These are phyloP conservation scores for Brasilioporus rufonigricans DNA, from an alignment of 768 basidiomycete species.

Conservation along the genomic window DNA sequence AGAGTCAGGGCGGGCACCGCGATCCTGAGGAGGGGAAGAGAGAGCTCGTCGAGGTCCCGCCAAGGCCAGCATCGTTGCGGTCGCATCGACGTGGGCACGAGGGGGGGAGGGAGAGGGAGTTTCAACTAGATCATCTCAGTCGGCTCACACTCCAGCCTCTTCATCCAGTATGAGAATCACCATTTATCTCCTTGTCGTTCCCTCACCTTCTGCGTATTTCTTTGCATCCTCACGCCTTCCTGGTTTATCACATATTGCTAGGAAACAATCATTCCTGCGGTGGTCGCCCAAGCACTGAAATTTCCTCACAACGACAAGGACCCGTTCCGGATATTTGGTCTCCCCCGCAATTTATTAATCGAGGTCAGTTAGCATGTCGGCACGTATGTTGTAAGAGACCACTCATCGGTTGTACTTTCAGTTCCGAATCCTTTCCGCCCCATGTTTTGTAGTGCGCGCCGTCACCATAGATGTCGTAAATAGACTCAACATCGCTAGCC, in stretches of 20 bases:
- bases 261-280: conserved; percentile 32
- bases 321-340: conserved; percentile 62
- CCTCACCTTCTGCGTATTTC: not conserved
- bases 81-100: too few species aligned
- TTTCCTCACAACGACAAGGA: conserved; percentile 46
- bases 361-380: conserved; percentile 51
- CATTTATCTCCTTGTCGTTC: not conserved
- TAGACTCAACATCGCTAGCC: conserved; percentile 49
- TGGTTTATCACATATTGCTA: conserved; percentile 3
- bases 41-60: too few species aligned
- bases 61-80: too few species aligned
- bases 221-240: not conserved
- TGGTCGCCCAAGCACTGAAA: conserved; percentile 45
- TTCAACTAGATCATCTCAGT: conserved; percentile 37
- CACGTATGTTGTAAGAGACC: not conserved
- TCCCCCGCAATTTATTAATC: conserved; percentile 65
- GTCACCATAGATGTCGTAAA: conserved; percentile 58
- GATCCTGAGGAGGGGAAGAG: too few species aligned
- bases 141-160: conserved; percentile 41
- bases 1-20: too few species aligned
- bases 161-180: conserved; percentile 36
- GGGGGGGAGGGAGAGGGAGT: too few species aligned
- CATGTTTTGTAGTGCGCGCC: conserved; percentile 70
- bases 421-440: conserved; percentile 68
- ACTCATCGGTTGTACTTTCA: conserved; percentile 24